Conservation (phyloP, 2,329 filamentous ascomycete species). For the Botrytis porri region DNA sequence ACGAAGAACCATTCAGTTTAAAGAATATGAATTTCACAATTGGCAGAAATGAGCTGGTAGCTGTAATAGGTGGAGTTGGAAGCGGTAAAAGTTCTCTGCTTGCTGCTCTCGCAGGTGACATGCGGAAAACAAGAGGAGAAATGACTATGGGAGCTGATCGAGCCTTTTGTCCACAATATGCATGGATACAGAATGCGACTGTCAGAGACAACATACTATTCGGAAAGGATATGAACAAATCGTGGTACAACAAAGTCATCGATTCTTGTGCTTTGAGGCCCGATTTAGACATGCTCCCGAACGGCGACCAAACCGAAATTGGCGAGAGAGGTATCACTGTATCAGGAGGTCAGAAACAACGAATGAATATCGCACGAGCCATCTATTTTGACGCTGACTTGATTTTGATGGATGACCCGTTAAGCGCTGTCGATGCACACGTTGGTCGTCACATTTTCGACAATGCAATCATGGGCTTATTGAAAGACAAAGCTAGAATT, state of each 20-base stretch:
- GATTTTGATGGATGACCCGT: constrained; percentile 66
- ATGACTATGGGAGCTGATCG: constrained; percentile 74
- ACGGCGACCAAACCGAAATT: constrained; percentile 86
- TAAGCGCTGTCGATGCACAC: constrained; percentile 68
- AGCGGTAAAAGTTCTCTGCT: constrained; percentile 89
- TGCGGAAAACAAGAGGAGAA: constrained; percentile 76
- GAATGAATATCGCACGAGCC: constrained; percentile 85
- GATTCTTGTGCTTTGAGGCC: constrained; percentile 75
- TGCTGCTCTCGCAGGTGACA: constrained; percentile 86
- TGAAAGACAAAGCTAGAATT: constrained; percentile 86
- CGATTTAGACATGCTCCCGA: constrained; percentile 90
- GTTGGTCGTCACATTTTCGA: constrained; percentile 81
- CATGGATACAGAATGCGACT: constrained; percentile 94
- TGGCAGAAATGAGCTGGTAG: constrained; percentile 73
- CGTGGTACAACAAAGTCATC: constrained; percentile 67
- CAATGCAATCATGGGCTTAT: constrained; percentile 83
- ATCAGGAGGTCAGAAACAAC: constrained; percentile 92
- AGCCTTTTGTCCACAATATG: constrained; percentile 93
- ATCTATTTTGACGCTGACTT: constrained; percentile 69
- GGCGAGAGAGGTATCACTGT: constrained; percentile 94
- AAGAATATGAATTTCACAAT: constrained; percentile 65
- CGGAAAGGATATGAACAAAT: constrained; percentile 70
- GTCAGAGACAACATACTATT: constrained; percentile 89
- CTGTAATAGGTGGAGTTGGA: constrained; percentile 84
- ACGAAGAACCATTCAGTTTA: constrained; percentile 66